Evolutionary conservation across 345 rosid species (phyloP).

Genomic region (Pistacia vera): DNA sequence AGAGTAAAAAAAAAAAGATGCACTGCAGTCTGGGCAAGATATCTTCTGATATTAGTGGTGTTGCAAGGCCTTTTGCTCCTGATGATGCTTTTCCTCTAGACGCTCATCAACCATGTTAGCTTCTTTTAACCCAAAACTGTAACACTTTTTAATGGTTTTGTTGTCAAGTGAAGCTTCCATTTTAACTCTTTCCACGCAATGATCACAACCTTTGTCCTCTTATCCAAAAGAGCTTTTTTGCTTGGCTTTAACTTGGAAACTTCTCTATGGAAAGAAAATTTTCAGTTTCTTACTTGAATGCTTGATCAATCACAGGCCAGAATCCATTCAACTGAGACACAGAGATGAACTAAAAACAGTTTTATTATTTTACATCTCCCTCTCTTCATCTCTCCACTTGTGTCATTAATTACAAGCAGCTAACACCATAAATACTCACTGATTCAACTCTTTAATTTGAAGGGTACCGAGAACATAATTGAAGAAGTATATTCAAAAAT

Average conservation of each 20-base stretch:
- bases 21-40: constrained; percentile 40
- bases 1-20: constrained; percentile 21
- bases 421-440: too few species aligned
- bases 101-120: constrained; percentile 45
- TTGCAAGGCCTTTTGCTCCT: constrained; percentile 44
- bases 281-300: background rate
- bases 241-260: too few species aligned
- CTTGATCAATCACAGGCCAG: constrained; percentile 5
- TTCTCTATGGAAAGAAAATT: too few species aligned
- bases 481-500: constrained; percentile 25
- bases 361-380: background rate
- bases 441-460: background rate
- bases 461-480: background rate
- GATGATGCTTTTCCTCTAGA: constrained; percentile 29
- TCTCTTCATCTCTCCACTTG: constrained; percentile 17
- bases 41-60: constrained; percentile 19
- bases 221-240: too few species aligned
- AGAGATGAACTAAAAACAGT: background rate
- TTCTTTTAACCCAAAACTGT: too few species aligned
- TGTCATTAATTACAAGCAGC: background rate
- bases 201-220: too few species aligned
- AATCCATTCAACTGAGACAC: background rate
- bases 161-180: background rate
- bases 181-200: background rate
- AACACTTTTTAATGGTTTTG: too few species aligned